Base-by-base conservation (phyloP, 2,329 filamentous ascomycete species). In the Diaporthe destruens region DNA sequence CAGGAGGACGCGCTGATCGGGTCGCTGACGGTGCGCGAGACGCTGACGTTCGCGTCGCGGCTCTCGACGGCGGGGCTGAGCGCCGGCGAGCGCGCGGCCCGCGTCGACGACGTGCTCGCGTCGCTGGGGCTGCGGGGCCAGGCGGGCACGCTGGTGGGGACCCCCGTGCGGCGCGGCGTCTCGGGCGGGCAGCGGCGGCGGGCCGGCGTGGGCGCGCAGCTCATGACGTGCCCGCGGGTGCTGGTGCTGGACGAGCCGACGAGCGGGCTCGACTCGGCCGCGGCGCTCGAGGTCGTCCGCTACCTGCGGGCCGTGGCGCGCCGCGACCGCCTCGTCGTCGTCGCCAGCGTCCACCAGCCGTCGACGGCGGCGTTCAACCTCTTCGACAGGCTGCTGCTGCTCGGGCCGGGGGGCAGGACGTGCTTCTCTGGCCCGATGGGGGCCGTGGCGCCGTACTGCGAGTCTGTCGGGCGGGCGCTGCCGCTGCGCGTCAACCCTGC, bases 1-100 rank as follows among this genome's bases (percentile, higher is more conserved):
- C 94, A 97, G 80, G 94, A 97, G 76, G 94, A 97, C 84, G 92
- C 93, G 0, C 86, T 97, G 16, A 92, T 96, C 66, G 94, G 94
- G 6, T 92, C 92, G 0, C 84, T 97, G 75, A 97, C 94, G 0
- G 93, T 96, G 11, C 86, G 88, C 36, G 94, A 97, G 84, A 97
- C 94, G 0, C 83, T 97, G 74, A 84, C 90, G 75, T 97, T 97
- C 80, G 92, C 93, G 0, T 93, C 94, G 0, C 88, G 92, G 36
- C 87, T 97, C 82, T 90, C 74, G 77, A 92, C 82, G 11, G 47
- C 3, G 65, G 79, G 79, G 1, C 77, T 87, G 4, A 76, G 81
- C 0, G 83, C 89, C 75, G 80, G 83, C 3, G 90, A 94, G 75
- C 87, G 92, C 3, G 83, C 87, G 2, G 82, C 86, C 29, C 88